Base-by-base conservation (phyloP, 768 basidiomycete genomes). In the Termitomyces sp. region DNA sequence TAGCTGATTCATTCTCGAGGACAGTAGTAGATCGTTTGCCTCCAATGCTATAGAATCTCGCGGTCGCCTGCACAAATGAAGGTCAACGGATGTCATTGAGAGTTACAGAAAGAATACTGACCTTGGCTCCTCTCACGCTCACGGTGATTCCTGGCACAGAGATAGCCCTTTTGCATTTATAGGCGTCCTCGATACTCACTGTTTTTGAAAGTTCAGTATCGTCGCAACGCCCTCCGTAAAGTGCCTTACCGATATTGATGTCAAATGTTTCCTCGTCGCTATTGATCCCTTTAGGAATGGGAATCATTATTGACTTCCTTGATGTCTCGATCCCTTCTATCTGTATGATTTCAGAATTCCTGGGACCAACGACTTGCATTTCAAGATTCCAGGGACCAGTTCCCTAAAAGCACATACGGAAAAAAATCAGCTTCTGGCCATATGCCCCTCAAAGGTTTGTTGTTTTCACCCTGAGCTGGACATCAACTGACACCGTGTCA, bases 331-430 rank as follows among this genome's bases (percentile, higher is more conserved):
- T 85, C 21, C 78, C 79, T 30, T 73, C 64, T 58, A 90, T 73
- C 17, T 72, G 71, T 17, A 90, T 59, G 11, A 75, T 78, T 59
- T 90, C 85, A 1, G 87, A 81, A 37, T 76, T 79, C 53, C 80
- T 81, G 4, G 88, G 85, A 5, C 89, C 89, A 40, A 91, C 87
- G 12, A 93, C 74, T 63, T 93, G 89, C 23, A 95, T 73, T 47
- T 90, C 89, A 30, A 98, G 67, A 63, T 83, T 90, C 89, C 95
- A 96, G 1, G 97, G 96, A 4, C 90, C 84, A 4, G 86, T 89
- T 49, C 97, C 97, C 89, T 94, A 51, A 6, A 41, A 15, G 11
- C 11, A 12, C 23, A 1, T n/a, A 6, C 17, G 14, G 1, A 30
- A 9, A 5, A 19, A 23, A 26, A 40, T 51, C 6, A 41, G 28